Base-by-base conservation (phyloP, 306 rosid species). In the Glycine soja region DNA sequence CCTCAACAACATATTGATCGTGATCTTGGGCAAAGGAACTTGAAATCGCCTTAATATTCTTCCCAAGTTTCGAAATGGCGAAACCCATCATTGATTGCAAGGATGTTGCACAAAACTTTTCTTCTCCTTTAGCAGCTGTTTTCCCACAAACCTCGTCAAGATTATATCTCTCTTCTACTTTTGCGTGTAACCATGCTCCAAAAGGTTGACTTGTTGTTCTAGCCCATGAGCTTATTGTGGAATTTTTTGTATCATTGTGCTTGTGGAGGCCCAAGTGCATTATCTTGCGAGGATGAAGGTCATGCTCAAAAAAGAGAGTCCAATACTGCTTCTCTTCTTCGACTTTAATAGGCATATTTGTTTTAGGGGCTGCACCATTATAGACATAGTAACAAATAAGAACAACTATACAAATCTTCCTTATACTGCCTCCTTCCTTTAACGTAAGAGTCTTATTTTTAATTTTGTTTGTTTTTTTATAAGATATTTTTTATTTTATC, bases 251-350 rank as follows among this genome's bases (percentile, higher is more conserved):
- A 4, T 77, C 6, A 11, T 19, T 65, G 52, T 16, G 14, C 7
- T 77, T 40, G 61, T 65, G n/a, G n/a, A 77, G 8, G 6, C 74
- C 81, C 61, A 77, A 18, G 14, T 15, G 45, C 45, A 77, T 77
- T 52, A 7, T 16, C 48, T 77, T 77, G 1, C 15, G n/a, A 1
- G 74, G 81, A 13, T 77, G 58, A 8, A 77, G 74, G n/a, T 77
- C 81, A 16, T 77, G 81, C 51, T 77, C 65, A 0, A 77, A 77
- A 63, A 77, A 77, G 0, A 16, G 14, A 16, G 81, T 77, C 81
- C 81, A 77, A 38, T 77, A 66, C 3, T 77, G 65, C 6, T 77
- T 53, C 66, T 77, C 81, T 16, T 65, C 74, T 3, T 77, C 8
- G 3, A 4, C 74, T 11, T 48, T 38, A 16, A 77, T 65, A 10